These are phyloP conservation scores for Sarcomyxa edulis DNA, from an alignment of 768 basidiomycete genomes.

Conservation along the genomic window DNA sequence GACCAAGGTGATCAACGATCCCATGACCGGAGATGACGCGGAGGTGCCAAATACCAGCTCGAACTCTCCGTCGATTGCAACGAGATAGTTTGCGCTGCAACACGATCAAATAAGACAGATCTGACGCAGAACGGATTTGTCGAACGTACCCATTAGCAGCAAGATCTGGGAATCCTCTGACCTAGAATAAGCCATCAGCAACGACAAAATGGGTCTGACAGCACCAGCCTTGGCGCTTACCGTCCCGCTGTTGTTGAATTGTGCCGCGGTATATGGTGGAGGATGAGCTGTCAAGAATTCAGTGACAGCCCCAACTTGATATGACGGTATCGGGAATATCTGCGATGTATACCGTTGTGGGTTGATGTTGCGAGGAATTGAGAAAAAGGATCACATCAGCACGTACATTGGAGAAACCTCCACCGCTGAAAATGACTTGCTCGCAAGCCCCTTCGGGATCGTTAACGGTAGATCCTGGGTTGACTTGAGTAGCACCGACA, in stretches of 20 bases:
- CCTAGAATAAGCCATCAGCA: no score
- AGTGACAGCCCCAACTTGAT: conserved; percentile 32
- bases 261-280: no score
- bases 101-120: no score
- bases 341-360: no score
- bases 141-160: conserved; percentile 32
- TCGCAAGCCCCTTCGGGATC: conserved; percentile 17
- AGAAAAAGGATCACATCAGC: no score
- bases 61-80: conserved; percentile 32
- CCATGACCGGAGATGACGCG: conserved; percentile 41
- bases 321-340: conserved; percentile 34
- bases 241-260: no score
- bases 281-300: no score
- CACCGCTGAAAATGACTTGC: conserved; percentile 29
- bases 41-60: conserved; percentile 40
- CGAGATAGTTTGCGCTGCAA: conserved; percentile 36
- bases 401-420: conserved; percentile 30
- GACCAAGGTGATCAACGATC: conserved; percentile 40
- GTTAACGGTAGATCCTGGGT: conserved; percentile 22
- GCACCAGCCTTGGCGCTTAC: no score
- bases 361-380: no score
- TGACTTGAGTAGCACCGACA: conserved; percentile 42
- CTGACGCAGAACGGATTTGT: not conserved
- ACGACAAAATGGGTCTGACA: not conserved
- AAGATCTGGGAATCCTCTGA: conserved; percentile 46